These are phyloP conservation scores for Penicillium mononematosum DNA, from an alignment of 495 filamentous ascomycete genomes.

Conservation along the genomic window DNA sequence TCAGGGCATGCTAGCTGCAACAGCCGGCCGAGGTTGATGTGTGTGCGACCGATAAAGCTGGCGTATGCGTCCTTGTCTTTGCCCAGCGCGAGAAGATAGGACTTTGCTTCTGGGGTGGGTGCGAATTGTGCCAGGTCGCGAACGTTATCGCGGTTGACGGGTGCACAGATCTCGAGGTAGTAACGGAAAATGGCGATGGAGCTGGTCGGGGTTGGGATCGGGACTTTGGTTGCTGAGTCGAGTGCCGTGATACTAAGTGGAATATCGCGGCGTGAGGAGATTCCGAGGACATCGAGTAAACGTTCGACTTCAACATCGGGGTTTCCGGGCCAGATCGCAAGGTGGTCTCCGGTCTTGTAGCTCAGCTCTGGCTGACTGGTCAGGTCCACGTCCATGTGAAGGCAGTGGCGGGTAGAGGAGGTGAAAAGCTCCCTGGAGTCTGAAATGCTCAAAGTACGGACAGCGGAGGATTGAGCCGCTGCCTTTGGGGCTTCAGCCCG, in stretches of 20 bases:
- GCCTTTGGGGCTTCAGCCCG: conserved; percentile 22
- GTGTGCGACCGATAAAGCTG: conserved; percentile 29
- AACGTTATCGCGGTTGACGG: conserved; percentile 45
- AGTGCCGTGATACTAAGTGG: conserved; percentile 35
- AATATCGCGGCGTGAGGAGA: conserved; percentile 23
- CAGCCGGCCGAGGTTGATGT: conserved; percentile 45
- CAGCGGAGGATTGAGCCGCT: conserved; percentile 28
- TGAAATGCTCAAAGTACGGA: conserved; percentile 34
- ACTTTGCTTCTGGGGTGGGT: conserved; percentile 37
- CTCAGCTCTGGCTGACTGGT: conserved; percentile 48
- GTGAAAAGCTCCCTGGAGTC: conserved; percentile 41
- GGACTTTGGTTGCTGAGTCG: conserved; percentile 35
- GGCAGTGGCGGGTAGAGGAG: conserved; percentile 39
- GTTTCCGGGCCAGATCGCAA: conserved; percentile 71
- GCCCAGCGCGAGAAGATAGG: conserved; percentile 32
- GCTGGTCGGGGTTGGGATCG: conserved; percentile 46
- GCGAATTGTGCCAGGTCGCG: conserved; percentile 46
- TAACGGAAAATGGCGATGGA: conserved; percentile 41
- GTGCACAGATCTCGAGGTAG: conserved; percentile 51
- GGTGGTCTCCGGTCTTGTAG: conserved; percentile 73
- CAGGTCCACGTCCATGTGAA: conserved; percentile 53
- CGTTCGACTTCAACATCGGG: conserved; percentile 50
- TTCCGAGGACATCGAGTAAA: conserved; percentile 38
- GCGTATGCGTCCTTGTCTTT: conserved; percentile 37
- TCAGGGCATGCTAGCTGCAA: conserved; percentile 29